A percentile compares a stretch with the other conserved stretches of the same genome.
phyloP scores from a whole-genome alignment of 129 eudicot genomes.

The Escallonia herrerae region DNA sequence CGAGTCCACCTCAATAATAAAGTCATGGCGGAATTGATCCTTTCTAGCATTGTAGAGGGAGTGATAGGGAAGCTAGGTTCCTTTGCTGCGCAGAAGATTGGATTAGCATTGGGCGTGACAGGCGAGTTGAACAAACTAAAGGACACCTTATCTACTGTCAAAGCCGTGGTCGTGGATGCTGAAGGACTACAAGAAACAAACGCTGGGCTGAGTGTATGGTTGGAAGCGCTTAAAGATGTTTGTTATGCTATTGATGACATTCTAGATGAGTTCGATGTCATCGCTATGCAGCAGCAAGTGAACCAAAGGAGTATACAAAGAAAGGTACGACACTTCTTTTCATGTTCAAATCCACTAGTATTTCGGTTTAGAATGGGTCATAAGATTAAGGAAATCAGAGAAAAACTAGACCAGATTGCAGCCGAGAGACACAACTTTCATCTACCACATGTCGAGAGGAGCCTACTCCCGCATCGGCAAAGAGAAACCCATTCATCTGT shows the following conservation, averaged over 20 bases:
- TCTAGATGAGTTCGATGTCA: background rate
- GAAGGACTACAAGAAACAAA: background rate
- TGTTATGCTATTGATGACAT: background rate
- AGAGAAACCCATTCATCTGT: background rate
- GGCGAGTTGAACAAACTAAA: no score
- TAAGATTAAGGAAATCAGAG: no score
- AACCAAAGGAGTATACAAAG: background rate
- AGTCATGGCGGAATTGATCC: no score
- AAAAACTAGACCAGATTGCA: no score
- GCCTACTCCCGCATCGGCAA: no score
- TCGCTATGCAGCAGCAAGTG: no score
- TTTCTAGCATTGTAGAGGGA: no score
- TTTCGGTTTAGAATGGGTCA: background rate
- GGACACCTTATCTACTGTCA: background rate
- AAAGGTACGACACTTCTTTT: background rate
- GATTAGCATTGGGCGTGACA: no score
- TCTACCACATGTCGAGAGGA: background rate
- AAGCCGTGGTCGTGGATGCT: background rate
- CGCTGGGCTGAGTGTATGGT: background rate
- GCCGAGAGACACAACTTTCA: background rate
- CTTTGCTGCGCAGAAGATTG: no score
- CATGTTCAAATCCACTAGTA: background rate
- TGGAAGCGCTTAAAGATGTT: background rate
- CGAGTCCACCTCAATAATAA: no score
- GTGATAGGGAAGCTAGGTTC: no score